Base-by-base conservation (phyloP, 2,329 filamentous ascomycete species). In the Dothidotthia symphoricarpi region DNA sequence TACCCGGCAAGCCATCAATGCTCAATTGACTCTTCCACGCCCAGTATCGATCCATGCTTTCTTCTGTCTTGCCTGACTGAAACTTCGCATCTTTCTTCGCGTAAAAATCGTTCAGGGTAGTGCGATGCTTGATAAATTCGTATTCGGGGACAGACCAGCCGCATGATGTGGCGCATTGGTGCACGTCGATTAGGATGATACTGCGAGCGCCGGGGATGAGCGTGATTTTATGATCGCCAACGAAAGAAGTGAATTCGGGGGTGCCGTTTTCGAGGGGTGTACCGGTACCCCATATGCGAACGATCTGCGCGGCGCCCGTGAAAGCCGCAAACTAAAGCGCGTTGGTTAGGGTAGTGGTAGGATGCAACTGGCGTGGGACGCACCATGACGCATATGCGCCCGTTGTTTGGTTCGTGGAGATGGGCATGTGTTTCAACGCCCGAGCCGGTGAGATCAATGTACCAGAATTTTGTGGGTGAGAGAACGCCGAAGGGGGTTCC, bases 351-450 rank as follows among this genome's bases (percentile, higher is more conserved):
- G 26, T 28, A 34, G 31, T 27, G 10, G 16, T 17, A 19, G 15
- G 16, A 6, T 22, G 5, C 19, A 9, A 22, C n/a, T n/a, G n/a
- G n/a, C n/a, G n/a, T 22, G 19, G 9, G 5, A 22, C 5, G 5
- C 9, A 22, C 19, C 38, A 50, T 50, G 24, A 50, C 17, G 36
- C 35, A 39, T 19, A 50, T 50, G 8, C 47, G 43, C 3, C 68
- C 70, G 47, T 73, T 73, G 2, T 52, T 57, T 0, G 53, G 53
- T 39, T 73, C 70, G 41, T 68, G 57, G 8, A 73, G 48, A 36
- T 73, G 70, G 0, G 63, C 57, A 19, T 69, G 67, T 0, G 70
- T 73, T 45, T 73, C 70, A n/a, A 67, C 57, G 6, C 70, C 70
- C 11, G 56, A 63, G 10, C 70, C 70, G 1, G 61, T 64, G 0